Evolutionary conservation across 257 asterid species (phyloP).

Genomic region (Cynanchum wilfordii): DNA sequence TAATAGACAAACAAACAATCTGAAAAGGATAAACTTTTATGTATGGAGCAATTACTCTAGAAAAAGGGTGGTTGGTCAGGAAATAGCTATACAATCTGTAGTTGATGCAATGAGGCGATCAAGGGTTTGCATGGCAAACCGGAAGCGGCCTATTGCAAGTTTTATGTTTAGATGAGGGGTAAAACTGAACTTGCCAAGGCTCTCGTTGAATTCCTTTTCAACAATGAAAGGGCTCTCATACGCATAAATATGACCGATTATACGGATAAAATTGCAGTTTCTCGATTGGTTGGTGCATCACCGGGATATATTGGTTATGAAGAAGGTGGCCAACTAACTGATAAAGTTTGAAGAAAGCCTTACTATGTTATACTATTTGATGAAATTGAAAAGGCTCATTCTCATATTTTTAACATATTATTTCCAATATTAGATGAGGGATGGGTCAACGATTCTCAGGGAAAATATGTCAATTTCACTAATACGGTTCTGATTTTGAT

Average conservation of each 20-base stretch:
- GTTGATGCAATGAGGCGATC: conserved; percentile 95
- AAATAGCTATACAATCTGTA: no score
- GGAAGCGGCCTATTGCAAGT: conserved; percentile 86
- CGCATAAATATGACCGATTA: conserved; percentile 93
- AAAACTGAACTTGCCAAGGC: no score
- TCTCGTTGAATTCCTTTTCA: conserved; percentile 79
- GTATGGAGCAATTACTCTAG: no score
- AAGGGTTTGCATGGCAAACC: conserved; percentile 87
- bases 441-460: conserved; percentile 86
- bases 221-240: conserved; percentile 82
- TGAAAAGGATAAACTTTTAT: no score
- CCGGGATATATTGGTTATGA: conserved; percentile 95
- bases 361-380: conserved; percentile 79
- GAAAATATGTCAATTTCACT: conserved; percentile 78
- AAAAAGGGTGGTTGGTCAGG: no score
- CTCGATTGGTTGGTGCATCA: conserved; percentile 94
- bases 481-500: conserved; percentile 84
- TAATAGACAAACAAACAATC: not conserved
- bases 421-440: conserved; percentile 88
- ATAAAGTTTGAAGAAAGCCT: conserved; percentile 83
- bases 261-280: conserved; percentile 93
- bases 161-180: conserved; percentile 99
- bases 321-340: conserved; percentile 97
- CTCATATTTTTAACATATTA: conserved; percentile 78
- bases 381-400: conserved; percentile 94